Evolutionary conservation across 805 yeast genomes (phyloP), one percentile per base, ranked within the genome.

Genomic region (Saccharomycopsis amapae): DNA sequence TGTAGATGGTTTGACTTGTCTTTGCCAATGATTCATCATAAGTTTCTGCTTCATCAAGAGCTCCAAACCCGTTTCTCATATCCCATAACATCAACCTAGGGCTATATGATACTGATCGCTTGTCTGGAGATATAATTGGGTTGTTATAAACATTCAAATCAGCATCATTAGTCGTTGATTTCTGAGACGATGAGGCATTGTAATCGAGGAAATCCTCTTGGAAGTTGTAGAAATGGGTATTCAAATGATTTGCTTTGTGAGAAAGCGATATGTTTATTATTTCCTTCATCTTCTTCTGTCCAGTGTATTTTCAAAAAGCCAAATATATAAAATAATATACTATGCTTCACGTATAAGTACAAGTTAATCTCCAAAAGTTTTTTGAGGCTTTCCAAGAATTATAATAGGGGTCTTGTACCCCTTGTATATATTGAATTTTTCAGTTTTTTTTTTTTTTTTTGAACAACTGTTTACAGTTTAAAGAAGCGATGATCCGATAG

Each of bases 1-100:
- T 56, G 2, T 43, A 40, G 10, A 59, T 44, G 1, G 51, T 53
- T 2, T 56, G 54, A 15, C 63, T 64, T 49, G 73, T 78, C 43
- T 76, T 80, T 56, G 63, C 71, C 45, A 40, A 12, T 1, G 57
- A 42, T 1, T 53, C 55, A 5, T 57, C 55, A 18, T 63, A 64
- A 50, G 75, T 78, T 45, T 78, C 82, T 56, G 62, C 72, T 46
- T 68, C 70, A 1, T 76, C 73, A 38, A 85, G 61, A 0, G 86
- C 66, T 0, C 97, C 96, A 56, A 71, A 75, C 0, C 96, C 96
- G 40, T 83, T 81, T 18, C 71, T 66, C 38, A 79, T 72, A 51
- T 93, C 97, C 81, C 89, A 86, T n/a, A 87, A 56, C 30, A 87
- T 56, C 0, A 85, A 76, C 45, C 97, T 65, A 1, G 98, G 97